Base-by-base conservation (phyloP, 1,284 basidiomycete genomes). In the Phellinidium pouzarii region DNA sequence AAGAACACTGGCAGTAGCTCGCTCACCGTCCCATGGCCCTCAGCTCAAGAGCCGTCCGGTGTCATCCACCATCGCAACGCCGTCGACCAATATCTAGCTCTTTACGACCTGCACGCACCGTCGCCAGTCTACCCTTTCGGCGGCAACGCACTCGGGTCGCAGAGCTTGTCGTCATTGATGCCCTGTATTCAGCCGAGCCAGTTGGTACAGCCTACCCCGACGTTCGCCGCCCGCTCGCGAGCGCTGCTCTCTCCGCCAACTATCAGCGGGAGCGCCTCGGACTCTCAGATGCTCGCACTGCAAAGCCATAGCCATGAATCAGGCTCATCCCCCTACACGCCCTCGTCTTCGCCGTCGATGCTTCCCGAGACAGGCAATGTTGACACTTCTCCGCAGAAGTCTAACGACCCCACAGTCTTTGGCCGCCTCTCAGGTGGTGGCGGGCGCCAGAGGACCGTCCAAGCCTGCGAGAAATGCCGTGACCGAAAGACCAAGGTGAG, bases 401-500 rank as follows among this genome's bases (percentile, higher is more conserved):
- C 40, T 22, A 19, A 48, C 37, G 31, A 54, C 41, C 17, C 48
- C 44, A 31, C 43, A 20, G 48, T 59, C n/a, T 57, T 61, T 50
- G 50, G 57, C 31, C 57, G 58, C 59, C 44, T 61, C 20, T 53
- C 60, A 3, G 60, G 52, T 20, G 58, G 58, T n/a, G 52, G 66
- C 34, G 62, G 65, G 46, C 68, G 76, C 37, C 74, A 76, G 59
- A 70, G 79, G 29, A 79, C 76, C 6, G 66, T 71, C 1, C 76
- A 78, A 53, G 79, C 79, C 9, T 81, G 79, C 60, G 74, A 78
- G 53, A 78, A 77, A 60, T 81, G 79, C 60, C 66, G 79, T 17
- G 73, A 75, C 52, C 68, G 78, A 23, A 82, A 82, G 66, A 77
- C 77, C 9, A 80, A 79, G 69, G 79, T 78, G 56, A 12, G 66